Conservation (phyloP, 495 filamentous ascomycete species). For the Aspergillus homomorphus region DNA sequence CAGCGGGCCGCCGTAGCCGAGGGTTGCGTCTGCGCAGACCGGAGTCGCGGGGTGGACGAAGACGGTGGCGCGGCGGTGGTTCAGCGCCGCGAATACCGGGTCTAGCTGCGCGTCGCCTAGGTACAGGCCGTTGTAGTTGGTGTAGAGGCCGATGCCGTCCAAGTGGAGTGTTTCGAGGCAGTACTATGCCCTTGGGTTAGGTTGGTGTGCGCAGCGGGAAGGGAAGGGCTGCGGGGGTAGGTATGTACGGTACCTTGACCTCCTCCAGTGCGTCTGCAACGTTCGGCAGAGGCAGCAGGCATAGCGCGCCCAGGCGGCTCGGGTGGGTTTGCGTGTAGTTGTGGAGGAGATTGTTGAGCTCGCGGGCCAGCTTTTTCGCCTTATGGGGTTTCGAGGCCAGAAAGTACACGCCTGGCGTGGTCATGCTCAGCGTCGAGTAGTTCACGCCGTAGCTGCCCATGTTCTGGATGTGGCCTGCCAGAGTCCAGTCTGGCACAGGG, state of each 20-base stretch:
- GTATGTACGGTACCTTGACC: conserved; percentile 25
- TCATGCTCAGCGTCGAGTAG: conserved; percentile 48
- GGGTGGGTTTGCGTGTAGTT: conserved; percentile 35
- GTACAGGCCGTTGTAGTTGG: conserved; percentile 48
- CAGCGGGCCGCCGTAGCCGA: conserved; percentile 44
- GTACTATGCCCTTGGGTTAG: background rate
- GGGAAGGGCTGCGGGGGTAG: no score
- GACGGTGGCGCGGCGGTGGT: conserved; percentile 32
- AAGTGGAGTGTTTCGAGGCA: conserved; percentile 31
- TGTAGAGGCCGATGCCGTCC: conserved; percentile 46
- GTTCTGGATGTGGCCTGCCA: conserved; percentile 38
- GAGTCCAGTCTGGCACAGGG: conserved; percentile 36
- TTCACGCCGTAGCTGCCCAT: conserved; percentile 42
- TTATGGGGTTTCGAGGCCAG: conserved; percentile 24
- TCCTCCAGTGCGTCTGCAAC: conserved; percentile 38
- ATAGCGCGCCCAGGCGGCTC: conserved; percentile 44
- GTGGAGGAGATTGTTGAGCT: conserved; percentile 32
- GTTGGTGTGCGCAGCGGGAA: no score
- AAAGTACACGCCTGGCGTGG: conserved; percentile 45
- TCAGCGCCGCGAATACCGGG: conserved; percentile 36
- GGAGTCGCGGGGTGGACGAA: conserved; percentile 54
- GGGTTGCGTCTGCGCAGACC: conserved; percentile 23
- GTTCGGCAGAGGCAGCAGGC: conserved; percentile 47
- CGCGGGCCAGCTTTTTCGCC: conserved; percentile 14
- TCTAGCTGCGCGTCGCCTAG: conserved; percentile 44